phyloP scores from a whole-genome alignment of 495 filamentous ascomycete genomes.

The Aspergillus saccharolyticus region DNA sequence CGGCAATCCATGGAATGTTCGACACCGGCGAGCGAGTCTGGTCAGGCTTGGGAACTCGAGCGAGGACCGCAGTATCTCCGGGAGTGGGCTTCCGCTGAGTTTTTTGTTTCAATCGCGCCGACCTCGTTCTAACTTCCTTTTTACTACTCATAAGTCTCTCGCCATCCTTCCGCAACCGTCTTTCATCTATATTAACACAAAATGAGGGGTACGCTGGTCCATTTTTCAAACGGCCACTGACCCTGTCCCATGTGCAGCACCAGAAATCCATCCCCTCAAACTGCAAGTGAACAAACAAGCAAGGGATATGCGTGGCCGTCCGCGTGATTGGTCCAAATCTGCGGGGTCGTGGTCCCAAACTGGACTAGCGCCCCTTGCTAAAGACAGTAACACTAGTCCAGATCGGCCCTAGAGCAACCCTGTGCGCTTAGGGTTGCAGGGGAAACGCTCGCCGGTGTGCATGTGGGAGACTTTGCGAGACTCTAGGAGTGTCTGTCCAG shows the following conservation, averaged over 20 bases:
- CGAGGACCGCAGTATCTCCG: neutral
- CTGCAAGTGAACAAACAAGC: conserved; percentile 5
- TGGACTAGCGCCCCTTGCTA: conserved; percentile 8
- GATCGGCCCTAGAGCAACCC: conserved; percentile 9
- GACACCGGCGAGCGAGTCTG: conserved; percentile 9
- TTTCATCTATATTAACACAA: neutral
- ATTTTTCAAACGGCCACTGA: neutral
- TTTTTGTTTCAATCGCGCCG: neutral
- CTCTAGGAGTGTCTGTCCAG: neutral
- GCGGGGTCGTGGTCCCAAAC: conserved; percentile 13
- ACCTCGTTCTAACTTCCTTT: too few species aligned
- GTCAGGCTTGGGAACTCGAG: neutral
- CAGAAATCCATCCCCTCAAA: neutral
- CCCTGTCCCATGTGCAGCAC: conserved; percentile 3
- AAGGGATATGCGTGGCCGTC: conserved; percentile 1
- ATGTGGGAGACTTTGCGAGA: too few species aligned
- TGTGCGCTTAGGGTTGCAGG: conserved; percentile 12
- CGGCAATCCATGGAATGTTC: conserved; percentile 23
- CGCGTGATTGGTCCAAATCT: conserved; percentile 14
- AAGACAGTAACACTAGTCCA: conserved; percentile 6
- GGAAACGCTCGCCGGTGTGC: conserved; percentile 5
- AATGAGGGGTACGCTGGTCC: neutral
- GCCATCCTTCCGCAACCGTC: neutral
- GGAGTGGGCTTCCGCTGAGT: neutral
- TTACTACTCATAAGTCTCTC: too few species aligned